These are phyloP conservation scores for Silene coronaria DNA, from an alignment of 179 eudicot genomes.

Conservation along the genomic window DNA sequence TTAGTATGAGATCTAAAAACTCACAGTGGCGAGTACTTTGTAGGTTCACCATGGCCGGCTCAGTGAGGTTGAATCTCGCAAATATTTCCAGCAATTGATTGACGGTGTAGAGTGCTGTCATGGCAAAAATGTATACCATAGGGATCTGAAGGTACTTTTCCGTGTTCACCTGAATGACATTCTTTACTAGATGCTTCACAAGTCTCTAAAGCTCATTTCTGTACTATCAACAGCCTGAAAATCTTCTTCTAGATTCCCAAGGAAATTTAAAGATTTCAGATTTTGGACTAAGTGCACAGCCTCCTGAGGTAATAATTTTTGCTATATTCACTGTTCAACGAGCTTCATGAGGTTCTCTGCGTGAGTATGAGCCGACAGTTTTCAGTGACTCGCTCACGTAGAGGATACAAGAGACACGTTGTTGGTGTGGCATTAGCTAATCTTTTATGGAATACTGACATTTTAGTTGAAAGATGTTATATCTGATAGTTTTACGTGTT, in stretches of 20 bases:
- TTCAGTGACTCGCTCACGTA: not conserved
- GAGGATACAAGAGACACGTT: not conserved
- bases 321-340: not conserved
- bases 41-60: slow-evolving; percentile 40
- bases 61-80: slow-evolving; percentile 39
- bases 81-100: slow-evolving; percentile 40
- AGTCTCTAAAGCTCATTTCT: slow-evolving; percentile 13
- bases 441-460: not conserved
- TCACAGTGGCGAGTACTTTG: not conserved
- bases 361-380: not conserved
- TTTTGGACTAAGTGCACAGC: slow-evolving; percentile 91
- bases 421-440: not conserved
- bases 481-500: slow-evolving; percentile 4
- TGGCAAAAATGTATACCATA: slow-evolving; percentile 43
- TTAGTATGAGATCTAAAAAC: not conserved
- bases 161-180: slow-evolving; percentile 9
- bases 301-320: slow-evolving; percentile 58
- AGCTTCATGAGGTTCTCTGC: not conserved
- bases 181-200: slow-evolving; percentile 14
- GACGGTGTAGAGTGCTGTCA: slow-evolving; percentile 47
- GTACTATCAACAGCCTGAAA: slow-evolving; percentile 70
- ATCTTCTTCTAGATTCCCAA: slow-evolving; percentile 84
- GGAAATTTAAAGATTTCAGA: slow-evolving; percentile 86
- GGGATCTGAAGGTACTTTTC: slow-evolving; percentile 41
- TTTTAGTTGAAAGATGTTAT: slow-evolving; percentile 8